A percentile compares a stretch with the other conserved stretches of the same genome.
These are phyloP conservation scores for Neopestalotiopsis sp. DNA, from an alignment of 2,329 filamentous ascomycete species.

Conservation along the genomic window DNA sequence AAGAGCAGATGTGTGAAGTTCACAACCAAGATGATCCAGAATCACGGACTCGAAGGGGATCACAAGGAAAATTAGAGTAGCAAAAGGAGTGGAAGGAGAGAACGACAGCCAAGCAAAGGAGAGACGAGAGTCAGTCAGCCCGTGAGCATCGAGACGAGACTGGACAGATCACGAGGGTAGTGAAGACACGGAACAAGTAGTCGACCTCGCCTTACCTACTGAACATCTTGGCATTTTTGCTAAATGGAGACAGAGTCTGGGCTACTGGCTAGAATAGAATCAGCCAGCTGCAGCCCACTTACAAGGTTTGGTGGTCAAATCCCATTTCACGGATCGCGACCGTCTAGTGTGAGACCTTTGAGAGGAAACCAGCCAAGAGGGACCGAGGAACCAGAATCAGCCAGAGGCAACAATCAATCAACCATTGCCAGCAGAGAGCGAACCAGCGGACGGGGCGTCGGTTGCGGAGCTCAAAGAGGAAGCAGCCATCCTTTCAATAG, in stretches of 20 bases:
- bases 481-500: constrained; percentile 14
- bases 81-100: neutral
- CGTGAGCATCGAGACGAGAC: neutral
- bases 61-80: neutral
- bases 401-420: neutral
- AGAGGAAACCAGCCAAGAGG: neutral
- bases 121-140: neutral
- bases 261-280: neutral
- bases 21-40: neutral
- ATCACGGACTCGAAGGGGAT: neutral
- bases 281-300: neutral
- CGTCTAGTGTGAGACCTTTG: neutral
- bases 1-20: neutral
- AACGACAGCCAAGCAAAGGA: neutral
- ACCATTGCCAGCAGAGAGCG: neutral
- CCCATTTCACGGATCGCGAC: neutral
- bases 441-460: constrained; percentile 7
- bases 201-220: neutral
- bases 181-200: neutral
- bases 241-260: neutral
- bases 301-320: constrained; percentile 1
- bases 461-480: constrained; percentile 15
- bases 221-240: neutral
- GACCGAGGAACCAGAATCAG: neutral
- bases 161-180: neutral